phyloP scores from a whole-genome alignment of 2,329 filamentous ascomycete genomes.

The Xylariaceae sp. region DNA sequence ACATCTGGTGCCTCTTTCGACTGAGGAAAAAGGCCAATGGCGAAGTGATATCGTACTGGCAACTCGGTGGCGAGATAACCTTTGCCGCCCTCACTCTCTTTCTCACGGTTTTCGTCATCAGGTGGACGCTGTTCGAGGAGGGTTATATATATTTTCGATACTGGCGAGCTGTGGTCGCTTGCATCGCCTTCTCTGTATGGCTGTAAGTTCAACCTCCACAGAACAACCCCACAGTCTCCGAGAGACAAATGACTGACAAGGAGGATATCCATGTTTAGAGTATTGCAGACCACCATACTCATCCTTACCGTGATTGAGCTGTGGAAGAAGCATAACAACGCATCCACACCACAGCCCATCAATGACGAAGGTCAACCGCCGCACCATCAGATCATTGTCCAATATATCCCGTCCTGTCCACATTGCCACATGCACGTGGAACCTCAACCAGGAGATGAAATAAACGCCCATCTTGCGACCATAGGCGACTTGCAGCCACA shows the following conservation, averaged over 20 bases:
- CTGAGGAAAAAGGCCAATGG: slow-evolving; percentile 7
- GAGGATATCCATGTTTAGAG: background rate
- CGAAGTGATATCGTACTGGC: slow-evolving; percentile 12
- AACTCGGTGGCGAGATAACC: slow-evolving; percentile 6
- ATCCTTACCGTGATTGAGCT: slow-evolving; percentile 7
- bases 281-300: slow-evolving; percentile 7
- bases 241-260: background rate
- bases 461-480: slow-evolving; percentile 3
- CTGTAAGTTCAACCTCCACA: slow-evolving; percentile 2
- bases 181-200: background rate
- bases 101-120: background rate
- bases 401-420: slow-evolving; percentile 11
- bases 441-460: slow-evolving; percentile 5
- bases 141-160: no score
- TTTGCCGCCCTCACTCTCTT: slow-evolving; percentile 3
- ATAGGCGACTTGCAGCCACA: slow-evolving; percentile 14
- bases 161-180: slow-evolving; percentile 1
- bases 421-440: slow-evolving; percentile 4
- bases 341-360: background rate
- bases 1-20: slow-evolving; percentile 13
- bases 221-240: background rate
- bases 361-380: slow-evolving; percentile 1
- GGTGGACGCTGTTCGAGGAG: background rate
- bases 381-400: slow-evolving; percentile 11
- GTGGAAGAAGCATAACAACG: slow-evolving; percentile 5